Base-by-base conservation (phyloP, 2,329 filamentous ascomycete species). In the Ramularia endophylla region DNA sequence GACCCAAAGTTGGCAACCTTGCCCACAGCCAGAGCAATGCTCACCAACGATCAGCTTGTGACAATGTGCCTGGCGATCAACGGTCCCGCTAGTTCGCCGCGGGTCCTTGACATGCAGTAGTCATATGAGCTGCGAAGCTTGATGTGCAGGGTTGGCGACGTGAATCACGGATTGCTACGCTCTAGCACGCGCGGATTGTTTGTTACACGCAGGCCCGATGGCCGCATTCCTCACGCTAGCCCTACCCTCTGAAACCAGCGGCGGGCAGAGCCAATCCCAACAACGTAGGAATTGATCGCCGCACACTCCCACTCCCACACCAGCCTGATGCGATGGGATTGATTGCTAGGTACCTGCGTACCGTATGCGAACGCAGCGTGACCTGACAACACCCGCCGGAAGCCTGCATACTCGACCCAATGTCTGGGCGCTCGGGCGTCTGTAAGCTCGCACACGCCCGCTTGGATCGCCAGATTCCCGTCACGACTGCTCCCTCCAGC, bases 341-440 rank as follows among this genome's bases (percentile, higher is more conserved):
- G 46, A 41, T 43, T 41, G 50, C 42, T 5, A 46, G 37, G 54
- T 52, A 57, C 55, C 55, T 58, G 54, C 54, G 46, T 46, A 51
- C 46, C 48, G 50, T 55, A 51, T 58, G 56, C 55, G 54, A 58
- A 59, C 55, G 56, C 49, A 51, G 54, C 56, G 55, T 58, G 56
- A 58, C 48, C 46, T 44, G 38, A 32, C 40, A 44, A 40, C 45
- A 53, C 46, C 51, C 51, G 51, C 40, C 58, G 58, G 55, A 41
- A 50, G 47, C 42, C 51, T 57, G 57, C 57, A 55, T 54, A 40
- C 48, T 52, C 44, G 50, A 53, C 46, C 51, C 47, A 50, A 36
- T 42, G 46, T 42, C 41, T 45, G 43, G 50, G 50, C 45, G 45
- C 47, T 52, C 28, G 47, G 50, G 47, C 45, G 51, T 53, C 53